A percentile compares a stretch with the other conserved stretches of the same genome.
phyloP scores from a whole-genome alignment of 2,329 filamentous ascomycete genomes.

The Colletotrichum spaethianum region DNA sequence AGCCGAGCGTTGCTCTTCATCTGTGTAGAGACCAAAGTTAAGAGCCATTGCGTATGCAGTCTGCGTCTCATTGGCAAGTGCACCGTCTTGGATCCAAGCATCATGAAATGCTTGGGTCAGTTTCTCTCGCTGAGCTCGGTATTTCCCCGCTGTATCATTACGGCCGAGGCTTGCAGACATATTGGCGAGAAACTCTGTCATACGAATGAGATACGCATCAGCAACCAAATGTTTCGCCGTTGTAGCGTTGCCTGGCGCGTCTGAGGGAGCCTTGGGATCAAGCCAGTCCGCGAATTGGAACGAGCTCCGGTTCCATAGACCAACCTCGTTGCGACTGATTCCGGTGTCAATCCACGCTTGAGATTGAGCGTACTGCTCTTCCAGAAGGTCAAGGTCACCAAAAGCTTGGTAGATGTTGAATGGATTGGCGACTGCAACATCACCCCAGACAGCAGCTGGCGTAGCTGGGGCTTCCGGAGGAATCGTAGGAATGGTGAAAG shows the following conservation, averaged over 20 bases:
- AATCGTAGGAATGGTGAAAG: constrained; percentile 49
- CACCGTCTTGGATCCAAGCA: constrained; percentile 50
- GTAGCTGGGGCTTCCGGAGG: constrained; percentile 43
- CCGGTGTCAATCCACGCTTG: constrained; percentile 56
- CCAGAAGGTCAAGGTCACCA: constrained; percentile 54
- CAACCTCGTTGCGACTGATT: constrained; percentile 50
- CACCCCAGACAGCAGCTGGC: constrained; percentile 58
- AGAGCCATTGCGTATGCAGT: constrained; percentile 56
- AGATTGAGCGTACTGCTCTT: constrained; percentile 57
- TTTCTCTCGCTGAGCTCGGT: constrained; percentile 41
- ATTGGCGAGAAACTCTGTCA: constrained; percentile 54
- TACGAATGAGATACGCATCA: constrained; percentile 62
- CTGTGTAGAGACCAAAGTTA: constrained; percentile 53
- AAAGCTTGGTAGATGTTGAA: constrained; percentile 57
- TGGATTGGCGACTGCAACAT: constrained; percentile 57
- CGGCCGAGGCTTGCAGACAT: constrained; percentile 52
- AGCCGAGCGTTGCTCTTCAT: constrained; percentile 38
- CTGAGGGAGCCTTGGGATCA: constrained; percentile 60
- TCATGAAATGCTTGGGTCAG: constrained; percentile 49
- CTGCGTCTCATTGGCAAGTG: constrained; percentile 55
- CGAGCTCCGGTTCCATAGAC: constrained; percentile 56
- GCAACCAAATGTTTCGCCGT: constrained; percentile 59
- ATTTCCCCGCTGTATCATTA: constrained; percentile 45
- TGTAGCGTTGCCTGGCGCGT: constrained; percentile 54
- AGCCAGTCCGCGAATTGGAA: constrained; percentile 64